Base-by-base conservation (phyloP, 495 filamentous ascomycete genomes). In the Staphylotrichum longicolle region DNA sequence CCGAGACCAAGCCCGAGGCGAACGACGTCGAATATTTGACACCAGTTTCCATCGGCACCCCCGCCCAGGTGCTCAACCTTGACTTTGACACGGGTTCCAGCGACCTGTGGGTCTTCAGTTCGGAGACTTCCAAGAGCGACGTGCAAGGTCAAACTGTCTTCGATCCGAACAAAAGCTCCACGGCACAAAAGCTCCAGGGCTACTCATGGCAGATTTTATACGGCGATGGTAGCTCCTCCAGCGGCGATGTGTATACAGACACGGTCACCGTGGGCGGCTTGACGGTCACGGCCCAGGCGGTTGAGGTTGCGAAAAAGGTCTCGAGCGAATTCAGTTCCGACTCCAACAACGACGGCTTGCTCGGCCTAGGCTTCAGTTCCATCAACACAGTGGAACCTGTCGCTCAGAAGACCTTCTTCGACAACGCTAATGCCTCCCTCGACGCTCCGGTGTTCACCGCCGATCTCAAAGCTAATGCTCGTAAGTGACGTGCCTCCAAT, bases 1-100 rank as follows among this genome's bases (percentile, higher is more conserved):
- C 76, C 39, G 66, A 72, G 51, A 79, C 85, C 20, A 79, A 70
- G 4, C 88, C 89, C 0, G 76, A 84, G 68, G 46, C 68, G 11
- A 72, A 82, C 65, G 89, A 91, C 65, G 62, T 68, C 39, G 83
- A 88, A 70, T 93, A 89, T 64, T 69, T 91, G 62, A 82, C 80
- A 33, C 86, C 87, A 14, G 87, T 91, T 56, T 78, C 72, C 3
- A 77, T 91, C 61, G 89, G 89, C 60, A 78, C 70, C 1, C 77
- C 77, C 1, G 74, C 75, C 11, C 83, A 85, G 56, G 82, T 78
- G 5, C 68, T 91, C 65, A 81, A 85, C 66, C 67, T 92, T 59
- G 85, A 91, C 69, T 81, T 91, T 66, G 89, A 93, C 69, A 91
- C 89, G 45, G 89, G 89, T 4, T 88, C 85, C 44, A 83, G 86